phyloP scores from a whole-genome alignment of 371 early-diverging fungal species.

The Nematocida displodere region DNA sequence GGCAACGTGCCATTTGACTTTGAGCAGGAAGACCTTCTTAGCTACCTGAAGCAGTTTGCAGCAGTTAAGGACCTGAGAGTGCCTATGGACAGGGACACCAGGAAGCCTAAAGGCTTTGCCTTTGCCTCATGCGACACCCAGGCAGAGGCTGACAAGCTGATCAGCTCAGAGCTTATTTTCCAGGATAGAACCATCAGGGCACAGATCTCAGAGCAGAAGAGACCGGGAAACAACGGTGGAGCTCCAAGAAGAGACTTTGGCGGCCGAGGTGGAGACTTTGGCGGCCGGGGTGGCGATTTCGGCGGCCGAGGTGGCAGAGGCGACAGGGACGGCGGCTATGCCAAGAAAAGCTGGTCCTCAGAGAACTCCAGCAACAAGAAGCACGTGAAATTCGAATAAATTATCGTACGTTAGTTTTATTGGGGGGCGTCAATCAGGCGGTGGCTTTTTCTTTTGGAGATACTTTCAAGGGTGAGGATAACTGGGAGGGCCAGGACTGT shows the following conservation, averaged over 20 bases:
- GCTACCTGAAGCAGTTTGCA: slow-evolving; percentile 57
- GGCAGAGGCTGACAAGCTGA: slow-evolving; percentile 76
- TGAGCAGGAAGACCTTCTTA: slow-evolving; percentile 52
- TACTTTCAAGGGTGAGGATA: slow-evolving; percentile 22
- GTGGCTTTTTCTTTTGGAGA: background rate
- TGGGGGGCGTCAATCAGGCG: background rate
- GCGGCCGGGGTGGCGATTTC: background rate
- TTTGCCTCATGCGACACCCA: slow-evolving; percentile 92
- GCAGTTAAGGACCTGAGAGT: slow-evolving; percentile 58
- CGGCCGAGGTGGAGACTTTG: background rate
- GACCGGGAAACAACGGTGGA: slow-evolving; percentile 11
- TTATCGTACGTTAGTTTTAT: background rate
- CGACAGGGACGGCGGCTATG: background rate
- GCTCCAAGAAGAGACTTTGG: slow-evolving; percentile 6
- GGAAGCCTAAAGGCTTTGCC: slow-evolving; percentile 78
- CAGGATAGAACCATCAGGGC: slow-evolving; percentile 60
- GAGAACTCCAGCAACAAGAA: slow-evolving; percentile 48
- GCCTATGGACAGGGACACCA: slow-evolving; percentile 68
- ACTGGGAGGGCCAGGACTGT: slow-evolving; percentile 26
- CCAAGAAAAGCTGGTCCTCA: slow-evolving; percentile 34
- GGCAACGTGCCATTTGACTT: slow-evolving; percentile 60
- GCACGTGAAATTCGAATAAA: slow-evolving; percentile 54
- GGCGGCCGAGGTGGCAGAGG: slow-evolving; percentile 17
- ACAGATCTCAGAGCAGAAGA: slow-evolving; percentile 39
- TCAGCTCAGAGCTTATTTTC: slow-evolving; percentile 51